phyloP scores from a whole-genome alignment of 164 flowering plant genomes.

The Tetrastigma voinierianum region DNA sequence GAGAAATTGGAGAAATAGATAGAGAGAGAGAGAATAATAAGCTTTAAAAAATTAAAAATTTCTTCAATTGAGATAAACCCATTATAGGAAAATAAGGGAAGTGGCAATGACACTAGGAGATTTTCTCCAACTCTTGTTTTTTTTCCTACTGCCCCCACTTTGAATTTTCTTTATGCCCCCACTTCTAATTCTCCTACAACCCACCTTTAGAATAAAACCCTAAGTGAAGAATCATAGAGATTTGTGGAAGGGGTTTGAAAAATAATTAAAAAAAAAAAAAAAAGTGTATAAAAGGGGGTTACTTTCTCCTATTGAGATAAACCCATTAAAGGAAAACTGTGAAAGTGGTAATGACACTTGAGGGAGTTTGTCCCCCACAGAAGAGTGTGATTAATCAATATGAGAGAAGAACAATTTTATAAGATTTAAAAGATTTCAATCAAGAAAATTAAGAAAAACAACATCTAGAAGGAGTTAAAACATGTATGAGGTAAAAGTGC shows the following conservation, averaged over 20 bases:
- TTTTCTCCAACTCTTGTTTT: not conserved
- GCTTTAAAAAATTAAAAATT: conserved; percentile 14
- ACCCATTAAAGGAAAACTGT: conserved; percentile 1
- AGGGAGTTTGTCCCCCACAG: no score
- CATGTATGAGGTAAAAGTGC: not conserved
- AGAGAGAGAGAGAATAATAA: not conserved
- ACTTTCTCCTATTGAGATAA: conserved; percentile 6
- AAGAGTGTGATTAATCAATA: no score
- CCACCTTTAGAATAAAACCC: not conserved
- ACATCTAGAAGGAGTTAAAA: no score
- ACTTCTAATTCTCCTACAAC: not conserved
- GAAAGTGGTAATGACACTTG: not conserved
- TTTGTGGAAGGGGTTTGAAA: not conserved
- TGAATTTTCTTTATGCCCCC: not conserved
- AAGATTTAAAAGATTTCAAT: not conserved
- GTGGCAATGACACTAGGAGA: not conserved
- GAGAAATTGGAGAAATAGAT: no score
- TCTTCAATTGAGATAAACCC: conserved; percentile 2
- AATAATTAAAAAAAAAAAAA: not conserved
- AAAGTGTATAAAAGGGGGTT: not conserved
- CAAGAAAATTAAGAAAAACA: not conserved
- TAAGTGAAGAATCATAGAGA: not conserved
- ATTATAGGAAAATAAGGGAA: conserved; percentile 3
- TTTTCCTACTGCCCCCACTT: not conserved
- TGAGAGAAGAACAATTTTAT: not conserved